phyloP scores from a whole-genome alignment of 768 basidiomycete genomes.

The Phylloporus scabripes region DNA sequence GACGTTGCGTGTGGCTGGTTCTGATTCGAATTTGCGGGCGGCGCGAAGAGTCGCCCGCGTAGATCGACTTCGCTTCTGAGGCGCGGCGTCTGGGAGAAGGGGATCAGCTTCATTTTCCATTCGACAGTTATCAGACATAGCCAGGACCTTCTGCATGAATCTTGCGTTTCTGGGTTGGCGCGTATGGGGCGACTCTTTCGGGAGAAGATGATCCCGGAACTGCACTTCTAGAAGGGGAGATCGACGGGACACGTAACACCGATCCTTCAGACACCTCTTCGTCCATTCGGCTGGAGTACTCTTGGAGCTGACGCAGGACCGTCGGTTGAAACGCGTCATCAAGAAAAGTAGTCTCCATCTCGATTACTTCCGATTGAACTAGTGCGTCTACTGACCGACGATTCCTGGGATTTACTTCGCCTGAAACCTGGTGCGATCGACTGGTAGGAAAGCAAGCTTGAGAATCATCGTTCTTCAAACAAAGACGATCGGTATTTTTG shows the following conservation, averaged over 20 bases:
- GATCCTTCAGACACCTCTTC: slow-evolving; percentile 1
- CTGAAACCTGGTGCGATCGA: slow-evolving; percentile 8
- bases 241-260: background rate
- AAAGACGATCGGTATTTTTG: slow-evolving; percentile 10
- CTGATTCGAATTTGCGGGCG: slow-evolving; percentile 23
- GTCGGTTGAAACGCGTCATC: slow-evolving; percentile 4
- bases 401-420: slow-evolving; percentile 2
- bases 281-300: slow-evolving; percentile 12
- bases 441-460: background rate
- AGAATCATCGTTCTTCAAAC: slow-evolving; percentile 13
- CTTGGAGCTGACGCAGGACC: slow-evolving; percentile 13
- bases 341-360: background rate
- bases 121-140: background rate
- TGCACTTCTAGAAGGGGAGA: background rate
- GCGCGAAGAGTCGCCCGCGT: slow-evolving; percentile 8
- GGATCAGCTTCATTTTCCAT: slow-evolving; percentile 6
- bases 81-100: slow-evolving; percentile 10
- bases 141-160: slow-evolving; percentile 4
- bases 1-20: slow-evolving; percentile 23
- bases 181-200: background rate
- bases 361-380: background rate
- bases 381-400: slow-evolving; percentile 1
- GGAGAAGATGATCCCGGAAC: background rate
- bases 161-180: slow-evolving; percentile 10
- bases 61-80: slow-evolving; percentile 22